Base-by-base conservation (phyloP, 352 stramenopile species). In the Peronospora farinosa region DNA sequence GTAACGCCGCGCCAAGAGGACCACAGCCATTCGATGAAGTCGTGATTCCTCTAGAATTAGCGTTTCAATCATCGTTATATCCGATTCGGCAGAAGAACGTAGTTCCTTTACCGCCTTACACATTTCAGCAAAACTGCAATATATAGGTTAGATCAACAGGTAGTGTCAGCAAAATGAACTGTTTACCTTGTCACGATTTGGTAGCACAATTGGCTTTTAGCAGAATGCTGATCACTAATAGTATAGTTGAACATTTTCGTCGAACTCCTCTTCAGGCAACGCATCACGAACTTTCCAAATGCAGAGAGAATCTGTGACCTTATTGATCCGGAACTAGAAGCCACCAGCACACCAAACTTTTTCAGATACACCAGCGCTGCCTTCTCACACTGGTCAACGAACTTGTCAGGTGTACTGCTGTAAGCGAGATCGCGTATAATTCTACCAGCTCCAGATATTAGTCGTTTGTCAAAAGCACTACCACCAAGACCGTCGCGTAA, bases 221-320 rank as follows among this genome's bases (percentile, higher is more conserved):
- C 17, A 37, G 51, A 35, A 40, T 59, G 47, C n/a, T 67, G 63
- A 23, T 37, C 42, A 38, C 44, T 46, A 16, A 76, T 51, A 21
- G 41, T 48, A 40, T 75, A 70, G 19, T 77, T 81, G 30, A 76
- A 78, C 16, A 71, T 11, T 41, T 74, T 75, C 5, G 55, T 52
- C 10, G 57, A 54, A n/a, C 54, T 68, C 53, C 68, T 74, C 46
- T 78, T 84, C 21, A 72, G 13, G 12, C 52, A 74, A 23, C 70
- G 67, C 7, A 47, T 54, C 38, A 77, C 32, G 28, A 84, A 79
- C 13, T 49, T 41, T 11, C 69, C 21, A 36, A 75, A 67, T 7
- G 7, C 36, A 38, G 43, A 4, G 5, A 48, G 17, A 19, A 46
- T 19, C 45, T 54, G 48, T 2, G 28, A 36, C 1, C 15, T 28